Evolutionary conservation across 345 rosid species (phyloP), one percentile per base, ranked within the genome.

Genomic region (Bretschneidera sinensis): DNA sequence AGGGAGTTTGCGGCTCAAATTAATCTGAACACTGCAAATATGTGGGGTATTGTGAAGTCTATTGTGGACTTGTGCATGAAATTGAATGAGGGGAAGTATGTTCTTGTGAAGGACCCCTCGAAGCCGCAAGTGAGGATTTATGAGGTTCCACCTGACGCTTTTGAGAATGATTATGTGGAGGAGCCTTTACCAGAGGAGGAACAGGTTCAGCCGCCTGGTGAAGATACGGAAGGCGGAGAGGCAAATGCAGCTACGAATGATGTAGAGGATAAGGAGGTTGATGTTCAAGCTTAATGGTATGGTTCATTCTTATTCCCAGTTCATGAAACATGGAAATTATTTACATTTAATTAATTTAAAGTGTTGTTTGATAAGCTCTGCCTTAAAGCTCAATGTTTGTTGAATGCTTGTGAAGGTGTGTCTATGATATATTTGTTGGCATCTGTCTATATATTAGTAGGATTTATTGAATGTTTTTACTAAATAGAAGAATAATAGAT

Each of bases 11-110:
- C 97, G 0, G 59, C 95, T 2, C 98, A 94, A 80, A 86, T 90
- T 21, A 94, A 94, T 85, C 78, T 94, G 59, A 94, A 83, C 60
- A 88, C 95, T 13, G 17, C 73, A 0, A 90, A 94, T 34, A 94
- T 94, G 99, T 94, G 99, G 99, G 99, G 99, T 0, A 94, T 94
- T 70, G 87, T 90, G 70, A 94, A 94, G 76, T 83, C 96, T 39
- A 86, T 94, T 34, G 96, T 94, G 60, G 95, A 90, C 58, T 70
- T 88, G 78, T 94, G 96, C 75, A 90, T 90, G 99, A 90, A 86
- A 66, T 66, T 88, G 71, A 88, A 83, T 64, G 96, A 88, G 68
- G 96, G 96, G n/a, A 88, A 85, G 78, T 90, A 88, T 71, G 99
- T 94, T 39, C 70, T 94, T 3, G 96, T 94, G 25, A 90, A 94